Conservation (phyloP, 257 asterid species). For the Datura wrightii region DNA sequence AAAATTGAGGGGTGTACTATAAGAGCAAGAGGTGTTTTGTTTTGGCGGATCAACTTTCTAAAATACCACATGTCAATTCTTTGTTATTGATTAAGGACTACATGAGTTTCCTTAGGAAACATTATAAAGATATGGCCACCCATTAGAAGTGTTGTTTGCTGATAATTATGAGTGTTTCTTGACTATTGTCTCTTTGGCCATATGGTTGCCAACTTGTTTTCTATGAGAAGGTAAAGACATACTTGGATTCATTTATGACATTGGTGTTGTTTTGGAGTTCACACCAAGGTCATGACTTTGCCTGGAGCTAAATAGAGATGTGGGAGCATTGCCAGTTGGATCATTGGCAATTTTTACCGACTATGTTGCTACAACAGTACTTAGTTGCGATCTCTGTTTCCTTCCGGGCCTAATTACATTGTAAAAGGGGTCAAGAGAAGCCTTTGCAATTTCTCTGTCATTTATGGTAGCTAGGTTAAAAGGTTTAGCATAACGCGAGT, state of each 20-base stretch:
- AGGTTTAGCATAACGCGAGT: not conserved
- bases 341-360: not conserved
- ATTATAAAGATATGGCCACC: not conserved
- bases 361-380: not conserved
- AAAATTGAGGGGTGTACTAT: no score
- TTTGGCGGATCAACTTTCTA: no score
- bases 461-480: not conserved
- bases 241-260: not conserved
- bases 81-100: not conserved
- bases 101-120: not conserved
- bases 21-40: not conserved
- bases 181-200: not conserved
- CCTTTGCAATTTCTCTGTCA: not conserved
- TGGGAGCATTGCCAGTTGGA: not conserved
- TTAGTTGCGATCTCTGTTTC: not conserved
- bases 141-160: not conserved
- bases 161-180: constrained; percentile 12
- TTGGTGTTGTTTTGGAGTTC: not conserved
- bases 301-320: not conserved
- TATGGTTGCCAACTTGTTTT: constrained; percentile 2
- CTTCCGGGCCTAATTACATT: not conserved
- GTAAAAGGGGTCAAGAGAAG: not conserved
- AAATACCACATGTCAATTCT: no score
- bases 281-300: not conserved
- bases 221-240: constrained; percentile 1